Evolutionary conservation across 2,329 filamentous ascomycete species (phyloP), one percentile per base, ranked within the genome.

Genomic region (Talaromyces sp.): DNA sequence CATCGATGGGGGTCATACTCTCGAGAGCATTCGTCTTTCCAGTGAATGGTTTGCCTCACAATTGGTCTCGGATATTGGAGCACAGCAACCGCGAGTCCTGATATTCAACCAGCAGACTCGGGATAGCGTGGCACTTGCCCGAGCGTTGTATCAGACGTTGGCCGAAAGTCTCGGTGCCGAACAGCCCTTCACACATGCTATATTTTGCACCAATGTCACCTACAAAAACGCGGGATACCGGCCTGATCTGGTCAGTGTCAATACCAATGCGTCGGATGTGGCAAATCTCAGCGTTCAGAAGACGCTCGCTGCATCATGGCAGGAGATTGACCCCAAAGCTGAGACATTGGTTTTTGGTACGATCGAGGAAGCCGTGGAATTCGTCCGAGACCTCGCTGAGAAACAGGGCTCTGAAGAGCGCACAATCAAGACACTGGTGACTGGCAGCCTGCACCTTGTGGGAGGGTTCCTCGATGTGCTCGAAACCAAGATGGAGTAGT

Each of bases 21-120:
- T 87, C 24, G 92, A 96, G 67, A 95, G 91, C 67, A 85, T 97
- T 64, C 81, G 85, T 57, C 82, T 90, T 48, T 89, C 89, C 11
- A 90, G 86, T 3, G 80, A 80, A 65, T 97, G 92, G 92, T 93
- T 93, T 68, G 84, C 83, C 1, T 75, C 75, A 8, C 76, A 80
- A 54, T 68, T 82, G n/a, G 65, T 68, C 66, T 67, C 72, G 17
- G 72, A 74, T 51, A 72, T 73, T 11, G 68, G 65, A 57, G 66
- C 62, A 55, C 70, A 69, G 57, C 74, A 79, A 51, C 72, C 77
- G 6, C 79, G 90, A 0, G 79, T 88, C 60, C 77, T 97, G 52
- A 82, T 97, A 54, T 97, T 97, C 80, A 97, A 97, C 74, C 93
- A 97, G 74, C 91, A 96, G 70, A 91, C 91, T 10, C 85, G 92